Evolutionary conservation across 208 protist genomes (phyloP).

Genomic region (Wallacemonas sp.): DNA sequence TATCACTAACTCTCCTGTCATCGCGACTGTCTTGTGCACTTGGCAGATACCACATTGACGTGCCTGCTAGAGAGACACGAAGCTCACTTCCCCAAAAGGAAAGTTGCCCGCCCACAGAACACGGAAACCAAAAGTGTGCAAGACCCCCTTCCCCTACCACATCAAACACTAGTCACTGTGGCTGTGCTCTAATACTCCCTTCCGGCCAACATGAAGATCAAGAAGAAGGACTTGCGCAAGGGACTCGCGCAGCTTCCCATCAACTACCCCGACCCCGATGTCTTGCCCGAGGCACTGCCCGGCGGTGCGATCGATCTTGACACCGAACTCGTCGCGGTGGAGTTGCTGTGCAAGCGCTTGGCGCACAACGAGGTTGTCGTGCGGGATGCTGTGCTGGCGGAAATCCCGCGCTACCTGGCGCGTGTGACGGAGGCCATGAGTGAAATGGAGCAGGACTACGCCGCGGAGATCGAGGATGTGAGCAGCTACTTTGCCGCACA

Average conservation of each 20-base stretch:
- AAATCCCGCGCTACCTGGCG: conserved; percentile 68
- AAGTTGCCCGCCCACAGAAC: too few relatives aligned
- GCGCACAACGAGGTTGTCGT: conserved; percentile 86
- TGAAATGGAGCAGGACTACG: conserved; percentile 50
- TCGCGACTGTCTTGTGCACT: too few relatives aligned
- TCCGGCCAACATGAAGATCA: conserved; percentile 83
- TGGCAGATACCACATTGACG: too few relatives aligned
- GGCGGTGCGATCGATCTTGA: conserved; percentile 53
- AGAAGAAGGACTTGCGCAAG: conserved; percentile 88
- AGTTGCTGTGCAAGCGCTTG: conserved; percentile 75
- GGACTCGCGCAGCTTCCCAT: conserved; percentile 86
- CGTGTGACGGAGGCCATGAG: conserved; percentile 34
- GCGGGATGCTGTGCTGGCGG: conserved; percentile 64
- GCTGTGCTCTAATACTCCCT: too few relatives aligned
- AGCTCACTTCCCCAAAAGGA: too few relatives aligned
- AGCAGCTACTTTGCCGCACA: conserved; percentile 41
- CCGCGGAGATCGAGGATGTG: conserved; percentile 30
- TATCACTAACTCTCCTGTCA: too few relatives aligned
- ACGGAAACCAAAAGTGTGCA: too few relatives aligned
- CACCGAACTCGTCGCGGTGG: conserved; percentile 60
- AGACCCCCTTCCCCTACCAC: too few relatives aligned
- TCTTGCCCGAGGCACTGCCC: conserved; percentile 42
- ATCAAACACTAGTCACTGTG: too few relatives aligned
- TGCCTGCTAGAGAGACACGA: too few relatives aligned
- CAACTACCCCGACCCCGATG: conserved; percentile 80